Evolutionary conservation across 495 filamentous ascomycete species (phyloP), one percentile per base, ranked within the genome.

Genomic region (Aspergillus saccharolyticus): DNA sequence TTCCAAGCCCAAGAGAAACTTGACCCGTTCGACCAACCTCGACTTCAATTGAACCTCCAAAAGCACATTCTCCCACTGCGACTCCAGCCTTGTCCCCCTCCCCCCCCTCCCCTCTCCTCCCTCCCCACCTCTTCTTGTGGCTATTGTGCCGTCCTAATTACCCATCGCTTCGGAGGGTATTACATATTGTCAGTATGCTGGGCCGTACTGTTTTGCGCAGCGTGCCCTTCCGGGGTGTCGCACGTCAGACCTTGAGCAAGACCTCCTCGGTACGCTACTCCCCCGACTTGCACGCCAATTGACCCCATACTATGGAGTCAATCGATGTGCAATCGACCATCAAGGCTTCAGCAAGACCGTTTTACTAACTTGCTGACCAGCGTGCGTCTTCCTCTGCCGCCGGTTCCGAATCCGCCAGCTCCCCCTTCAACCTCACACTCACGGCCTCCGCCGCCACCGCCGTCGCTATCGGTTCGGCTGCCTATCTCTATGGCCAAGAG

Each of bases 401-500:
- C 68, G 75, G 77, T 63, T 56, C 74, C 63, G 76, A 78, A 65
- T 68, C 74, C 70, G 71, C 73, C 59, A 73, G 70, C 68, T 80
- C 79, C 58, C 78, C 79, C 56, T 75, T 78, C 69, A 66, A 77
- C 65, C 78, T 90, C 67, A 97, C 89, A 68, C 80, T 90, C 61
- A 88, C 90, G 71, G 90, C 87, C 61, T 80, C 81, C 65, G 89
- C 88, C 61, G 88, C 94, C 63, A 96, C 92, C 59, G 80, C 85
- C 64, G 78, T 89, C 65, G 91, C 94, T 62, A 76, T 89, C 71
- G 91, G 91, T 71, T 90, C 91, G 55, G 82, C 94, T 66, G 89
- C 87, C 71, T 89, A 96, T 75, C 86, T 95, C 63, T 97, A 92
- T 77, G 95, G 94, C 64, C 82, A 87, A 57, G 86, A 86, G 60